Conservation (phyloP, 2,329 filamentous ascomycete genomes). For the Aspergillus quadricinctus region DNA sequence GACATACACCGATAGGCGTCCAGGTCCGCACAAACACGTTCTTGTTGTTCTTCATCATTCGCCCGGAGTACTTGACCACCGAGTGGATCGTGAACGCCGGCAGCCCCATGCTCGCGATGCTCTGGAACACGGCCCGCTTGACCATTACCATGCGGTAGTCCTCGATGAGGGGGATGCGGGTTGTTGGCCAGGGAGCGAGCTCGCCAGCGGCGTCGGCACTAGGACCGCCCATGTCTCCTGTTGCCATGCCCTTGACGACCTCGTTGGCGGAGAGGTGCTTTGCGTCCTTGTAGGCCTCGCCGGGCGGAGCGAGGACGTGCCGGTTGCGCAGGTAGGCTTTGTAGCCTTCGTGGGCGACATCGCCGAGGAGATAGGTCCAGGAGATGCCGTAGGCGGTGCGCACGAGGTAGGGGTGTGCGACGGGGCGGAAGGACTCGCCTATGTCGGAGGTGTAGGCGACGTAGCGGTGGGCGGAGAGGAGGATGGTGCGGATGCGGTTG, state of each 20-base stretch:
- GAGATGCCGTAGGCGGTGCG: constrained; percentile 82
- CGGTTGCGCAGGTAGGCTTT: constrained; percentile 90
- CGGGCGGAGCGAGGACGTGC: constrained; percentile 63
- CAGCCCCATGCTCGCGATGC: constrained; percentile 85
- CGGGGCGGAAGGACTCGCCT: constrained; percentile 89
- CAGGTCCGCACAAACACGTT: constrained; percentile 73
- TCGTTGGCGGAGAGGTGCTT: constrained; percentile 27
- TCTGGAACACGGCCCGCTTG: constrained; percentile 86
- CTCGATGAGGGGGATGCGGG: constrained; percentile 66
- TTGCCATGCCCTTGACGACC: constrained; percentile 33
- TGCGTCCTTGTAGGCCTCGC: constrained; percentile 46
- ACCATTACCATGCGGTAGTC: constrained; percentile 90
- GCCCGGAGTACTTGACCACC: constrained; percentile 83
- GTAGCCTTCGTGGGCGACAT: constrained; percentile 90
- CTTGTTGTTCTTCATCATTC: constrained; percentile 77
- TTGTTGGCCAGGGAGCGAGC: constrained; percentile 37
- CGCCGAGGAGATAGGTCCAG: constrained; percentile 87
- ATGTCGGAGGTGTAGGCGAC: constrained; percentile 97
- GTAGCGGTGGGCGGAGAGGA: constrained; percentile 87
- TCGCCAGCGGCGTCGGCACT: constrained; percentile 13
- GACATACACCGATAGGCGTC: constrained; percentile 81
- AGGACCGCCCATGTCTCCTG: constrained; percentile 24
- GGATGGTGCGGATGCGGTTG: constrained; percentile 75
- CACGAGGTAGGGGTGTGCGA: constrained; percentile 81
- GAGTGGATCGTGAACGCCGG: constrained; percentile 93